Evolutionary conservation across 305 asterid species (phyloP).

Genomic region (Solanum hybrid): DNA sequence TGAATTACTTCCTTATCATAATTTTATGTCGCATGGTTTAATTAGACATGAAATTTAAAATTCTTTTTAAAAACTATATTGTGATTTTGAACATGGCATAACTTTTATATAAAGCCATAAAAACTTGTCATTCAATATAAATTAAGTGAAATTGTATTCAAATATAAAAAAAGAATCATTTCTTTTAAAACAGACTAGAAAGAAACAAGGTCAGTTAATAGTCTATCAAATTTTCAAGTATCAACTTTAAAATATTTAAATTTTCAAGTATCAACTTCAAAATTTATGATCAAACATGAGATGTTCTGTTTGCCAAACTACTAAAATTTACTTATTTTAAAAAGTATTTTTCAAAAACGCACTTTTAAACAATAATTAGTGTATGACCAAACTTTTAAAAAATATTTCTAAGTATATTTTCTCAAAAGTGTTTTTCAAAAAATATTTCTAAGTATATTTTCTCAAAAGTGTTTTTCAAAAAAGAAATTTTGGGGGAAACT

Average conservation of each 20-base stretch:
- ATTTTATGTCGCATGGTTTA: background rate
- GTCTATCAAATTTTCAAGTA: background rate
- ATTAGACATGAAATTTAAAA: background rate
- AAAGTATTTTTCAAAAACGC: background rate
- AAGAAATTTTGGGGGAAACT: background rate
- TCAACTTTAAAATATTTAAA: background rate
- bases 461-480: background rate
- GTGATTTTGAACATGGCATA: background rate
- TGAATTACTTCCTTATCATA: background rate
- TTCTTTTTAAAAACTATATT: background rate
- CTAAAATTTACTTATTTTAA: background rate
- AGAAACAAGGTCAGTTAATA: background rate
- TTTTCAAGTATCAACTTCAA: background rate
- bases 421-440: background rate
- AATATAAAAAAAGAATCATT: background rate
- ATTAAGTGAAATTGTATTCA: background rate
- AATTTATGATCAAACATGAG: background rate
- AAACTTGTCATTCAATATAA: background rate
- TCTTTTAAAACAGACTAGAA: background rate
- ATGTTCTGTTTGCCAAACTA: background rate
- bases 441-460: background rate
- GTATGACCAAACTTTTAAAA: too few relatives aligned
- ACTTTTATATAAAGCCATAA: background rate
- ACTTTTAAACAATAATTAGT: too few relatives aligned
- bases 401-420: background rate